Evolutionary conservation across 1,284 basidiomycete genomes (phyloP).

Genomic region (Leccinum angustisporum): DNA sequence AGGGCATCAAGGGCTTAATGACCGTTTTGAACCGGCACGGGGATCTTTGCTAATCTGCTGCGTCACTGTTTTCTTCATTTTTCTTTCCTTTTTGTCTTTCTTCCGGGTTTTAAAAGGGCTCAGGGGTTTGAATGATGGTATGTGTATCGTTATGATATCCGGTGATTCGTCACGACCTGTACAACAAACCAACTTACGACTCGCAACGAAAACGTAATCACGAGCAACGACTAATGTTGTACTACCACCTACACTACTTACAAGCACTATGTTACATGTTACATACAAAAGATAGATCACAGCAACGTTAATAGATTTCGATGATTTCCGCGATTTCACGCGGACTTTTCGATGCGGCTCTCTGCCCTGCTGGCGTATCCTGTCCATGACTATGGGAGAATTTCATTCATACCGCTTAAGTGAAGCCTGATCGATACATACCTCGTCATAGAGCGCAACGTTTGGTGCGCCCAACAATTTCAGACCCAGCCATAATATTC

Average conservation of each 20-base stretch:
- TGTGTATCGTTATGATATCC: constrained; percentile 26
- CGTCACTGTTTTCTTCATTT: not conserved
- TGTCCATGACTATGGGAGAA: constrained; percentile 68
- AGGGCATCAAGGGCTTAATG: constrained; percentile 37
- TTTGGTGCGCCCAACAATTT: constrained; percentile 61
- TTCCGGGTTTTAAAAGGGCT: constrained; percentile 7
- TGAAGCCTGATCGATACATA: constrained; percentile 36
- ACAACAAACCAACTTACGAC: constrained; percentile 16
- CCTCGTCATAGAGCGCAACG: constrained; percentile 83
- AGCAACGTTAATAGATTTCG: constrained; percentile 5
- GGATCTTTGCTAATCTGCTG: constrained; percentile 25
- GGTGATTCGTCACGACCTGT: constrained; percentile 16
- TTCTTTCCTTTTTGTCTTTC: constrained; percentile 11
- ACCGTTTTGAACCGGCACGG: constrained; percentile 36
- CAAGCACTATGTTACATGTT: constrained; percentile 12
- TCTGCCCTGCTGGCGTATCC: constrained; percentile 72
- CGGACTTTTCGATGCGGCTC: constrained; percentile 58
- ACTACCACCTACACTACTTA: constrained; percentile 31
- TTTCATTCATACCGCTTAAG: constrained; percentile 19
- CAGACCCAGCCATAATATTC: constrained; percentile 86
- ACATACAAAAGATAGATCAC: constrained; percentile 10
- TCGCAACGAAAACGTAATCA: constrained; percentile 15
- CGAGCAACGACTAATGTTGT: constrained; percentile 32
- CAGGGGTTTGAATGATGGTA: constrained; percentile 19
- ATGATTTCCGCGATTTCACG: constrained; percentile 11